These are phyloP conservation scores for Aegilops tauschii DNA, from an alignment of 176 grass and related monocot species.

Conservation along the genomic window DNA sequence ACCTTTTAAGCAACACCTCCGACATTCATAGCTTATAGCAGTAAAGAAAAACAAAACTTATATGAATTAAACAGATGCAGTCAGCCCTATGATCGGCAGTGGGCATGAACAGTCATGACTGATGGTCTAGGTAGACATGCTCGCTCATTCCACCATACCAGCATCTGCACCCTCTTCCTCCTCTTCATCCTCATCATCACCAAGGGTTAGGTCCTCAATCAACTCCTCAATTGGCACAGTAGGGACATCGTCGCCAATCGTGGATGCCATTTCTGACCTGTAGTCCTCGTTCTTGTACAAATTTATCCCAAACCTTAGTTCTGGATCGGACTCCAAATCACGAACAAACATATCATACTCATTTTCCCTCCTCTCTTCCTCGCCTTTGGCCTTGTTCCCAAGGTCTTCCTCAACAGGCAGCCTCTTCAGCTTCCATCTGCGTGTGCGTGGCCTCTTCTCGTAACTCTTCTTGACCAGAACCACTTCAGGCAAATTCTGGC, in stretches of 20 bases:
- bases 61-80: slow-evolving; percentile 18
- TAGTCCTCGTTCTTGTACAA: slow-evolving; percentile 80
- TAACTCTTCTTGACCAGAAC: slow-evolving; percentile 97
- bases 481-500: slow-evolving; percentile 62
- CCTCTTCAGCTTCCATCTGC: slow-evolving; percentile 64
- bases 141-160: slow-evolving; percentile 47
- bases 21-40: slow-evolving; percentile 6
- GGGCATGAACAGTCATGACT: not conserved
- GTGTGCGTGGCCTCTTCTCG: slow-evolving; percentile 54
- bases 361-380: slow-evolving; percentile 66
- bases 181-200: slow-evolving; percentile 38
- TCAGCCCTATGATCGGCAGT: slow-evolving; percentile 16
- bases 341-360: slow-evolving; percentile 63
- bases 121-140: not conserved
- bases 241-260: slow-evolving; percentile 63
- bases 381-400: slow-evolving; percentile 45
- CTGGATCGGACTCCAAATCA: slow-evolving; percentile 62
- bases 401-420: slow-evolving; percentile 58
- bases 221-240: slow-evolving; percentile 69
- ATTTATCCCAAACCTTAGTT: slow-evolving; percentile 44
- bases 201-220: slow-evolving; percentile 66
- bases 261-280: slow-evolving; percentile 79
- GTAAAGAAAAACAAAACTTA: not conserved
- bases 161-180: not conserved
- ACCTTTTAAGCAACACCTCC: slow-evolving; percentile 13